Evolutionary conservation across 2,329 filamentous ascomycete genomes (phyloP).

Genomic region (Nigrospora oryzae): DNA sequence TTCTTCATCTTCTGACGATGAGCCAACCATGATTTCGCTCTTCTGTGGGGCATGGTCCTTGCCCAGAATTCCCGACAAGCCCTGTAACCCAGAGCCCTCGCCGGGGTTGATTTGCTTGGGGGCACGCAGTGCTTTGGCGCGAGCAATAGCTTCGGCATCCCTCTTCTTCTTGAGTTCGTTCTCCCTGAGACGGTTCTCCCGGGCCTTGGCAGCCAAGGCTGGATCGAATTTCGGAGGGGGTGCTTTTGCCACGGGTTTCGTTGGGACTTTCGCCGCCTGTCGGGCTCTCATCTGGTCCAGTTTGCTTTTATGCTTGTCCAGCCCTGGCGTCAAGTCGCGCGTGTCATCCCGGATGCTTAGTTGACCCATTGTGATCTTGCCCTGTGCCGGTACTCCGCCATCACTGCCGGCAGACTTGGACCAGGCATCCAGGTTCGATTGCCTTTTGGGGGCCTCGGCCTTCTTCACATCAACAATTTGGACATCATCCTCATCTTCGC

Average conservation of each 20-base stretch:
- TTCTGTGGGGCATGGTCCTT: conserved; percentile 70
- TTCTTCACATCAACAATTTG: conserved; percentile 35
- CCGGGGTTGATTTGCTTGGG: conserved; percentile 50
- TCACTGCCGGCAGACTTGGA: conserved; percentile 40
- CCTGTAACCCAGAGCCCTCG: conserved; percentile 70
- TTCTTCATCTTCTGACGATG: conserved; percentile 66
- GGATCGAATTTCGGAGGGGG: conserved; percentile 13
- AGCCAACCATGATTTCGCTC: conserved; percentile 86
- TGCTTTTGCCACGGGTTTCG: conserved; percentile 2
- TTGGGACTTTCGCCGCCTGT: conserved; percentile 6
- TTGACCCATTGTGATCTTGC: conserved; percentile 28
- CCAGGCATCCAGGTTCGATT: conserved; percentile 54
- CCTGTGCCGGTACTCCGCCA: conserved; percentile 9
- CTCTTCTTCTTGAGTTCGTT: conserved; percentile 66
- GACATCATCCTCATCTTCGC: conserved; percentile 44
- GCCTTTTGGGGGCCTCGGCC: conserved; percentile 37
- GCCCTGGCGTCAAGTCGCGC: conserved; percentile 31
- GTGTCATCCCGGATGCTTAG: conserved; percentile 24
- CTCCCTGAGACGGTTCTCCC: conserved; percentile 65
- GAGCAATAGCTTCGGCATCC: conserved; percentile 64
- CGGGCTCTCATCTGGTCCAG: conserved; percentile 37
- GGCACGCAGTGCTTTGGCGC: conserved; percentile 52
- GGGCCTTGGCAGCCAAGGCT: conserved; percentile 47
- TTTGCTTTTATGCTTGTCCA: conserved; percentile 34
- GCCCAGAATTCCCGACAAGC: conserved; percentile 59